Evolutionary conservation across 78 protist species (phyloP), one percentile per base, ranked within the genome.

Genomic region (Dictyostelium citrinum): DNA sequence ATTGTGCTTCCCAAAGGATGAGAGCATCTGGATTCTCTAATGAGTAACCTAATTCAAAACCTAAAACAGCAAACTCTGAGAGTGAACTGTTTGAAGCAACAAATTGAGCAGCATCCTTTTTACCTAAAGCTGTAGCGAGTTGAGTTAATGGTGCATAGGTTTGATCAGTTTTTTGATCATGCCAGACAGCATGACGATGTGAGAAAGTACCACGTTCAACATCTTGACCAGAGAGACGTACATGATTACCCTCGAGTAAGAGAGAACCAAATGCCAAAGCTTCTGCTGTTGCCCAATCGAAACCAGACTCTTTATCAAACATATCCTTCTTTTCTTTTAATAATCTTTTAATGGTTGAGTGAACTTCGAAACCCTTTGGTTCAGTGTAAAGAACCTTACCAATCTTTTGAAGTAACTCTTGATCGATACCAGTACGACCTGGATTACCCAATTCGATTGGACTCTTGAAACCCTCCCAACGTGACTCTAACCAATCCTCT

Each of bases 1-100:
- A 98, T 96, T 99, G 99, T 8, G 98, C 99, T 91, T 99, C 99
- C 99, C 99, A 99, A 75, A 97, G 14, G 33, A 98, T 97, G 17
- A 98, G 92, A 14, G 91, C 17, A 67, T 97, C 77, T 37, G 99
- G 99, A 64, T 74, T 90, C 81, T 95, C 98, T 77, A 97, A 35
- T 17, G 97, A 46, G 84, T 96, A 98, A 70, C 99, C 99, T 9
- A 97, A 90, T 95, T 98, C 99, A 27, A 98, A 99, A 55, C 99
- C 99, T 10, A 88, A 41, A 12, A 93, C 96, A 14, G 86, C 96
- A 82, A 93, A 95, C 83, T 97, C 98, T 41, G 95, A 83, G 55
- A 97, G 90, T 29, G 91, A 82, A 35, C 95, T 83, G 83, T 97
- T 97, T 82, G 79, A 86, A 12, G 84, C 91, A n/a, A 27, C 12